Evolutionary conservation across 495 filamentous ascomycete species (phyloP), one percentile per base, ranked within the genome.

Genomic region (Penicillium daleae): DNA sequence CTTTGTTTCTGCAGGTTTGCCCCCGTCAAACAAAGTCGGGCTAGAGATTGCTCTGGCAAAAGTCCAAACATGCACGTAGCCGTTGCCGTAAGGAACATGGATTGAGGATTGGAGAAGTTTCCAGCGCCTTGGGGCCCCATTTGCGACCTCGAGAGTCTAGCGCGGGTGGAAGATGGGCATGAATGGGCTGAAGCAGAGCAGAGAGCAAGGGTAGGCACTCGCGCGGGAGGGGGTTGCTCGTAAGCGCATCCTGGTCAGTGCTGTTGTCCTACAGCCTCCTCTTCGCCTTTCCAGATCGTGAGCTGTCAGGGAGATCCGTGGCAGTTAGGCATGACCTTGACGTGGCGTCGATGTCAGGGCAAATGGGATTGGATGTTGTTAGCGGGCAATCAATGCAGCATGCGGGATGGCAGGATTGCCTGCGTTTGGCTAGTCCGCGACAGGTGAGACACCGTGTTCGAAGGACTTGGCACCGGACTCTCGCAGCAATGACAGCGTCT

Each of bases 1-100:
- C 64, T 69, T 69, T 71, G 64, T 65, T 64, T 67, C 70, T 72
- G 70, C 65, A 72, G 62, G 70, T 72, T 72, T 72, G 70, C 67
- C 48, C 44, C 57, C 57, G 65, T 68, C 67, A 72, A 70, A 70
- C 65, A 72, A 65, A 67, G 59, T 61, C 60, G 58, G 66, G 55
- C 65, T 68, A 46, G 61, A 68, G 66, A 71, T 68, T 64, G 59
- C 62, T 60, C 66, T 51, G 62, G 66, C 48, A 67, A 65, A 69
- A 39, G 62, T 64, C 61, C 62, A 67, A 68, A 69, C 65, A 66
- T 70, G 70, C 70, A 72, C 54, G 62, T 72, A 72, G 40, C 70
- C 70, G 67, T 60, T 48, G 35, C 60, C 54, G 67, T 64, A 68
- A 66, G 70, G 62, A 66, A 70, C 70, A 72, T 72, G 70, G 70